phyloP scores from a whole-genome alignment of 2,329 filamentous ascomycete genomes.

The Diplodia sapinea region DNA sequence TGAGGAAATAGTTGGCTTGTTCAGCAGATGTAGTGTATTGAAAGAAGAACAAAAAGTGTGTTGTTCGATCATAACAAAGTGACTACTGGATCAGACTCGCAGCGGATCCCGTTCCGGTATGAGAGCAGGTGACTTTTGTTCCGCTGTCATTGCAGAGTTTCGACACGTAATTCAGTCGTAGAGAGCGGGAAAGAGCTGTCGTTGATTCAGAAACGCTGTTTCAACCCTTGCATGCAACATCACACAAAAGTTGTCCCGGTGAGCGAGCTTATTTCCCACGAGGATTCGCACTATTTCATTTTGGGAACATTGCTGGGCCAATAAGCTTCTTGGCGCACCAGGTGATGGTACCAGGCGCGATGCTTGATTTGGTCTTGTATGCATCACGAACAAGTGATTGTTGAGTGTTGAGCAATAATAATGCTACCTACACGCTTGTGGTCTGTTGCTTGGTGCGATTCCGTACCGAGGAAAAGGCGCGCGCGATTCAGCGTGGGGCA shows the following conservation, averaged over 20 bases:
- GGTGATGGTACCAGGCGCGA: too few relatives aligned
- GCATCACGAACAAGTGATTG: background rate
- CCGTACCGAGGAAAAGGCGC: background rate
- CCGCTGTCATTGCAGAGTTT: too few relatives aligned
- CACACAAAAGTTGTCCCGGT: slow-evolving; percentile 6
- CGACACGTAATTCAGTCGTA: too few relatives aligned
- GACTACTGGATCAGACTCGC: too few relatives aligned
- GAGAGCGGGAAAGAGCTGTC: background rate
- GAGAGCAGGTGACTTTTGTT: background rate
- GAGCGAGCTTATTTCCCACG: background rate
- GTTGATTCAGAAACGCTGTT: background rate
- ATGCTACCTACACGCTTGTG: too few relatives aligned
- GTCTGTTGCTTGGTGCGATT: background rate
- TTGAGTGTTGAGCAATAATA: too few relatives aligned
- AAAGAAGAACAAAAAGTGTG: background rate
- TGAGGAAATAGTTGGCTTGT: too few relatives aligned
- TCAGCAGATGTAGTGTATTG: background rate
- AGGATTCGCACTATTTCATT: background rate
- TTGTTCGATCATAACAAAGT: too few relatives aligned
- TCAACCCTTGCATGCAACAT: background rate
- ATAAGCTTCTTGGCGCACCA: too few relatives aligned
- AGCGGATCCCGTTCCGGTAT: background rate
- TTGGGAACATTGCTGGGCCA: background rate
- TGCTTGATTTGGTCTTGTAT: too few relatives aligned
- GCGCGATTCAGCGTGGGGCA: background rate